These are phyloP conservation scores for Zasmidium citrigriseum DNA, from an alignment of 2,329 filamentous ascomycete species.

Conservation along the genomic window DNA sequence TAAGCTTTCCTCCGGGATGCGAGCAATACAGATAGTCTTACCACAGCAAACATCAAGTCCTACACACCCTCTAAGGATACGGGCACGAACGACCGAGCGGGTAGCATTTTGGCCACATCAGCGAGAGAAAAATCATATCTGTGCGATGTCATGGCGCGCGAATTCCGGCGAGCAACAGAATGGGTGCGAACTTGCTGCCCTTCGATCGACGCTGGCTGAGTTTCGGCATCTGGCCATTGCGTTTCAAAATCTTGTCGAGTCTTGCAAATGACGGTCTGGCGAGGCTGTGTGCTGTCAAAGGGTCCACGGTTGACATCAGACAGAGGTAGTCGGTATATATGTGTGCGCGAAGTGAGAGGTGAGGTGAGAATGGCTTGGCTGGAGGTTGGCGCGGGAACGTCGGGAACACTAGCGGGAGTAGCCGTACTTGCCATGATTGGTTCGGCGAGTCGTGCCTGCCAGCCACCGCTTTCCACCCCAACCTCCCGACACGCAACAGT, in stretches of 20 bases:
- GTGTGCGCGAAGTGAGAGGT: background rate
- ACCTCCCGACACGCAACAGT: slow-evolving; percentile 10
- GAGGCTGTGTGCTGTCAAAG: background rate
- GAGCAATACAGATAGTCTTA: no score
- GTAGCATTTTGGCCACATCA: no score
- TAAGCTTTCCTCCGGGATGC: no score
- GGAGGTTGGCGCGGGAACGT: background rate
- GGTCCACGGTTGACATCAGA: background rate
- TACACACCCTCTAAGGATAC: no score
- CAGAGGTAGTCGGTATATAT: background rate
- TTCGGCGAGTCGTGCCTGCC: background rate
- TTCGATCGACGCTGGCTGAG: background rate
- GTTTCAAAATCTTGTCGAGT: background rate
- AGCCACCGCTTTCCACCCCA: background rate
- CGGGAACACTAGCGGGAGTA: no score
- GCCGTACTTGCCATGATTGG: background rate
- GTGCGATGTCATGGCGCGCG: no score
- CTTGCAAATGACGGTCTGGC: background rate
- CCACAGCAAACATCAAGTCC: no score
- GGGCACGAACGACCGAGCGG: no score
- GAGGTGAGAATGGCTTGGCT: background rate
- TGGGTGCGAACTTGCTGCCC: no score
- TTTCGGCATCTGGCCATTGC: background rate
- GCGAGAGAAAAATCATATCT: no score
- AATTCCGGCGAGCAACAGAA: no score